phyloP scores from a whole-genome alignment of 495 filamentous ascomycete species.

The Tuber calosporum region DNA sequence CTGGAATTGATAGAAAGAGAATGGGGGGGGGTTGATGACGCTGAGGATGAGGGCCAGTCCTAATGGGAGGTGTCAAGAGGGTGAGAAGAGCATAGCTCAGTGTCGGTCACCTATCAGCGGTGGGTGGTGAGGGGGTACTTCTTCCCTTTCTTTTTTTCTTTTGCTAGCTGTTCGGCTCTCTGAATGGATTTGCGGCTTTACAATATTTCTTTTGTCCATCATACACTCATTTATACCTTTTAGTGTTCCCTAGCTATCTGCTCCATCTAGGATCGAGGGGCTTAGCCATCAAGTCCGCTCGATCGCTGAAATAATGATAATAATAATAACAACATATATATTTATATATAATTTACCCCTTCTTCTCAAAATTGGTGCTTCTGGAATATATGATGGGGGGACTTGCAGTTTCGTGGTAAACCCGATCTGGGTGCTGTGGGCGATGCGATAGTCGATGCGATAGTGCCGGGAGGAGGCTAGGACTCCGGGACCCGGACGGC shows the following conservation, averaged over 20 bases:
- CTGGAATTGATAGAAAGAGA: background rate
- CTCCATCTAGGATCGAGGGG: background rate
- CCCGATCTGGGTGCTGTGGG: background rate
- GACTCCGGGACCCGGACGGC: background rate
- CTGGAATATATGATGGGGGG: background rate
- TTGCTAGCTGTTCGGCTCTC: background rate
- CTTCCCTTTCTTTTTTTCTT: background rate
- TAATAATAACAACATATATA: too few relatives aligned
- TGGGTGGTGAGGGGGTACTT: background rate
- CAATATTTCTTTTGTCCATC: background rate
- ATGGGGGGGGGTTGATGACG: background rate
- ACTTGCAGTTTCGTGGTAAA: background rate
- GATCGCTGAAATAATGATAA: background rate
- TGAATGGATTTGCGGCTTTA: background rate
- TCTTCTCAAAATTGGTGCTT: background rate
- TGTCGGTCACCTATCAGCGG: background rate
- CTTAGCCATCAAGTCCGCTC: background rate
- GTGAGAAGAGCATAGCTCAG: background rate
- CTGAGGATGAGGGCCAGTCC: background rate
- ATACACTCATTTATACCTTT: background rate
- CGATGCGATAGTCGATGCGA: too few relatives aligned
- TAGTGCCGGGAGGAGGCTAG: background rate
- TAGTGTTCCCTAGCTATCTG: background rate
- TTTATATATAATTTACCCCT: too few relatives aligned
- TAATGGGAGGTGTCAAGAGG: background rate